Conservation (phyloP, 2,329 filamentous ascomycete genomes). For the Graphilbum fragrans region DNA sequence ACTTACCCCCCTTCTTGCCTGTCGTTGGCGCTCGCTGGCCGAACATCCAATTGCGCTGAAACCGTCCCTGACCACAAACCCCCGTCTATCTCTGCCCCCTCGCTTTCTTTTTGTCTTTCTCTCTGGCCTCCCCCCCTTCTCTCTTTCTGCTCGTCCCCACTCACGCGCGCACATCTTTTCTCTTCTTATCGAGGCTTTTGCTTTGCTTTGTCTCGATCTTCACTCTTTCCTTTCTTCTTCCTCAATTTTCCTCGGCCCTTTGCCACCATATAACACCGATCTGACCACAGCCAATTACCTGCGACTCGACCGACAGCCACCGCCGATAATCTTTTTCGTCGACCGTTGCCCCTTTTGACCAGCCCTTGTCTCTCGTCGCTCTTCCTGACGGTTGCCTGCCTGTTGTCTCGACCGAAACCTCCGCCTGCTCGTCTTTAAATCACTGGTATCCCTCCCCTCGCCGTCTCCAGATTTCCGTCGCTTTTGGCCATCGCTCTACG, state of each 20-base stretch:
- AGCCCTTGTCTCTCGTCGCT: no score
- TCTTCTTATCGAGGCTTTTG: neutral
- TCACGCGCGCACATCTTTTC: slow-evolving; percentile 4
- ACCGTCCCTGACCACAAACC: slow-evolving; percentile 5
- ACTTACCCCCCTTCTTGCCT: neutral
- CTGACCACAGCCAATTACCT: neutral
- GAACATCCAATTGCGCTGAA: slow-evolving; percentile 3
- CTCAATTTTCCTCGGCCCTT: neutral
- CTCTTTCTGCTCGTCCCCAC: slow-evolving; percentile 1
- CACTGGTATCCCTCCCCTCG: no score
- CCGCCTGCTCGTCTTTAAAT: no score
- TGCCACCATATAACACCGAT: neutral
- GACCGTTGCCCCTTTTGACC: neutral
- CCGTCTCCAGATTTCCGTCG: no score
- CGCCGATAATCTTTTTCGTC: neutral
- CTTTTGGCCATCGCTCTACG: no score
- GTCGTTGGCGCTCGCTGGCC: neutral
- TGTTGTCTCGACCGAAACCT: no score
- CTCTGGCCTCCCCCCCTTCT: neutral
- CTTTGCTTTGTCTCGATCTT: neutral
- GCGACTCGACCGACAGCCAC: no score
- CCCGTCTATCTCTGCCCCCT: neutral
- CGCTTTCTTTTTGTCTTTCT: slow-evolving; percentile 1
- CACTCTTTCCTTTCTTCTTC: neutral
- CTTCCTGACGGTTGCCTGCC: no score